Conservation (phyloP, 2,329 filamentous ascomycete species). For the Verticillium longisporum region DNA sequence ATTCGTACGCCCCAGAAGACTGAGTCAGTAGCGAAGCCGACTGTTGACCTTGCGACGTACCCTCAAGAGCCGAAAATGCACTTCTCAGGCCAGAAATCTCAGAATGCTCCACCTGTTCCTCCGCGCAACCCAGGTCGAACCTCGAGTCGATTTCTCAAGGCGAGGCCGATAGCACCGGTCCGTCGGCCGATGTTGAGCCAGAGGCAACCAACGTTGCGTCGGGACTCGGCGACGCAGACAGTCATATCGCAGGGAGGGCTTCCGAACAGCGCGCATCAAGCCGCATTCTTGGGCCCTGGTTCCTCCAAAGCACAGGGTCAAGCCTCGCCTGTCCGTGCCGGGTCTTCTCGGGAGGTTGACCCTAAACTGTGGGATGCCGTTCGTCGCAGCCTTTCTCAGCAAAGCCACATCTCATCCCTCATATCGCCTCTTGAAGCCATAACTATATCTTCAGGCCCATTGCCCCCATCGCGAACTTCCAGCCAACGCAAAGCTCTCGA, state of each 20-base stretch:
- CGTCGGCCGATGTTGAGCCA: not conserved
- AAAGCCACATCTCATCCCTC: conserved; percentile 9
- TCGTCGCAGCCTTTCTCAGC: conserved; percentile 11
- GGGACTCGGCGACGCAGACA: not conserved
- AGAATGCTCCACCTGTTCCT: not conserved
- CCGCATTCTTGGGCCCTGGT: not conserved
- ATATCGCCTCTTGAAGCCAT: conserved; percentile 5
- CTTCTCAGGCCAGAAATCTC: not conserved
- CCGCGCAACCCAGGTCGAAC: not conserved
- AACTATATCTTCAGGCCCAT: not conserved
- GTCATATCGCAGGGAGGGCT: not conserved
- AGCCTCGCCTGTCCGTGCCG: not conserved
- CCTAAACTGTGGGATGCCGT: conserved; percentile 12
- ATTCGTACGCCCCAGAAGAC: not conserved
- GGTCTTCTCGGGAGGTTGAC: not conserved
- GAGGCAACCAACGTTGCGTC: not conserved
- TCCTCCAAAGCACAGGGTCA: not conserved
- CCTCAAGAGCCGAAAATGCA: not conserved
- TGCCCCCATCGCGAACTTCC: conserved; percentile 29
- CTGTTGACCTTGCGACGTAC: not conserved
- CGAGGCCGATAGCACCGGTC: not conserved
- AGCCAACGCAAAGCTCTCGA: conserved; percentile 35
- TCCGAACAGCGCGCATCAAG: not conserved
- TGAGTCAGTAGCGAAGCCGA: not conserved
- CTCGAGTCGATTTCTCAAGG: not conserved